phyloP scores from a whole-genome alignment of 1,284 basidiomycete species.

The Vanrija pseudolonga region DNA sequence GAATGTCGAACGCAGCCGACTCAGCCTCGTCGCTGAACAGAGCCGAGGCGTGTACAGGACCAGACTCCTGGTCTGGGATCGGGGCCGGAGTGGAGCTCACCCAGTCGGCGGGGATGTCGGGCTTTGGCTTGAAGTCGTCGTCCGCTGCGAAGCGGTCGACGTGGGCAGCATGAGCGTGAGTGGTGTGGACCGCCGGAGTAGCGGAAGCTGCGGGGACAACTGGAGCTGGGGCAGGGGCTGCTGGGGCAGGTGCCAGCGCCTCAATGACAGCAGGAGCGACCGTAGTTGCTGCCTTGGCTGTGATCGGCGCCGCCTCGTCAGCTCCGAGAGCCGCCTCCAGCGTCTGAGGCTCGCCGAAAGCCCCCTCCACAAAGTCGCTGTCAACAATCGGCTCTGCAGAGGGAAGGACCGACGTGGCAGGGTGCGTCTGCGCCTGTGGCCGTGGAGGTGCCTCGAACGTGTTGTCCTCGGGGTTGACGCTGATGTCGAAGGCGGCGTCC shows the following conservation, averaged over 20 bases:
- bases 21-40: not conserved
- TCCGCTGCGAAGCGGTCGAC: not conserved
- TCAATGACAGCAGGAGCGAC: no score
- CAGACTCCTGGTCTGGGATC: not conserved
- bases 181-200: constrained; percentile 2
- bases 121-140: not conserved
- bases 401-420: not conserved
- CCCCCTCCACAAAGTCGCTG: constrained; percentile 6
- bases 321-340: constrained; percentile 7
- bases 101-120: not conserved
- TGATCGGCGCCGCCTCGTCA: no score
- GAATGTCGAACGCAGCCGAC: not conserved
- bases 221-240: not conserved
- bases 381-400: not conserved
- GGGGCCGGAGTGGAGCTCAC: not conserved
- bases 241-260: no score
- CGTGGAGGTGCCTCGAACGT: constrained; percentile 1
- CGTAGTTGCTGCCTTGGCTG: no score
- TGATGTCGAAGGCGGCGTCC: constrained; percentile 1
- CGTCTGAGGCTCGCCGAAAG: constrained; percentile 6
- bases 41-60: no score
- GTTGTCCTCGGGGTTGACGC: constrained; percentile 1
- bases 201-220: constrained; percentile 1
- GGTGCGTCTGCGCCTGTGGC: not conserved
- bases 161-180: not conserved